Base-by-base conservation (phyloP, 176 grass and related monocot species). In the Oryza longistaminata region DNA sequence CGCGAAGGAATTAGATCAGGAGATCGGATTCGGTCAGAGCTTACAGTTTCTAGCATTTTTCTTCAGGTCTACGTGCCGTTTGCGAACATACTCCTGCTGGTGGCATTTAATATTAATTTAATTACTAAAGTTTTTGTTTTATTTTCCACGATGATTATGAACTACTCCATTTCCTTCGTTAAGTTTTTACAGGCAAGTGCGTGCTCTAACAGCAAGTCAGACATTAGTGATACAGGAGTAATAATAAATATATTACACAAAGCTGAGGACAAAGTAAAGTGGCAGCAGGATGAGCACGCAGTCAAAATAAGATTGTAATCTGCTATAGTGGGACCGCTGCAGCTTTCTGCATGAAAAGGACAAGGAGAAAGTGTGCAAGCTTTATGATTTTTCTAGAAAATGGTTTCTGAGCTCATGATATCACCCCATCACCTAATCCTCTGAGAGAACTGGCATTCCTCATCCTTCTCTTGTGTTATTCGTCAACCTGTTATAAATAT, bases 391-490 rank as follows among this genome's bases (percentile, higher is more conserved):
- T 66, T 80, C 76, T 81, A 40, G 1, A 80, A n/a, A 87, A 10
- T 19, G 26, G 35, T 39, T 66, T 66, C 49, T 27, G 19, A 25
- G 10, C 76, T 82, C 86, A 77, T 92, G 94, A 88, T 88, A 88
- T 87, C 88, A 87, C 73, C 80, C 73, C 87, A 50, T 79, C 85
- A 97, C 85, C 94, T 82, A 94, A 94, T 79, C 87, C 92, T 73
- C 89, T 64, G 26, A 78, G 19, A 70, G 19, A 75, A 45, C 35
- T 43, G 7, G 21, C 25, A 21, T 68, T 68, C 66, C 21, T 81
- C 68, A 43, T 25, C 39, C 66, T 50, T 53, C 77, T 60, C 81
- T 76, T 73, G 73, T 83, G 81, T 22, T 77, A 26, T 25, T 86
- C 24, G 76, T 29, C 64, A 26, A 21, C 78, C 77, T 66, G 13